phyloP scores from a whole-genome alignment of 2,329 filamentous ascomycete genomes.

The Hypoxylon sp. region DNA sequence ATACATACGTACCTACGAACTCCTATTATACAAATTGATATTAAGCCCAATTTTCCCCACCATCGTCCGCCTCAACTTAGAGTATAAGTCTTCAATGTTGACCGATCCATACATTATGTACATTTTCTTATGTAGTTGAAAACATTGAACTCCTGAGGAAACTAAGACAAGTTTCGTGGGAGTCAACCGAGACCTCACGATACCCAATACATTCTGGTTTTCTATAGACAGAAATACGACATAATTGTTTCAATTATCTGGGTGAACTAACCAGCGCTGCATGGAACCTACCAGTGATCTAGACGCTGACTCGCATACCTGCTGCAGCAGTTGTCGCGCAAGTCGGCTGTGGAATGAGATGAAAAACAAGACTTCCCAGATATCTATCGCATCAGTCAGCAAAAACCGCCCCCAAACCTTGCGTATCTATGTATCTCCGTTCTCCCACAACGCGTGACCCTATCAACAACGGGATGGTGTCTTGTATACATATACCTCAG shows the following conservation, averaged over 20 bases:
- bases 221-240: conserved; percentile 8
- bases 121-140: background rate
- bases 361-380: conserved; percentile 19
- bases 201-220: background rate
- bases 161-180: background rate
- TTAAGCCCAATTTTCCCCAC: conserved; percentile 43
- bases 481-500: conserved; percentile 11
- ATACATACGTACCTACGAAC: conserved; percentile 21
- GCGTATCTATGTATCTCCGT: conserved; percentile 13
- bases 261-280: conserved; percentile 22
- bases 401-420: conserved; percentile 30
- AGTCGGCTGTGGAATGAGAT: conserved; percentile 41
- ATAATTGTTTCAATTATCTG: conserved; percentile 23
- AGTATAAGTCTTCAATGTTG: conserved; percentile 6
- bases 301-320: conserved; percentile 40
- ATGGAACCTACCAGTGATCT: conserved; percentile 32
- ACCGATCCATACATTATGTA: conserved; percentile 18
- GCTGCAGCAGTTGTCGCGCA: conserved; percentile 35
- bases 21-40: conserved; percentile 41
- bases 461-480: conserved; percentile 14
- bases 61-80: conserved; percentile 41
- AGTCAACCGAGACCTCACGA: conserved; percentile 3
- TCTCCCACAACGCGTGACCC: conserved; percentile 17
- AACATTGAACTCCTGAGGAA: background rate
- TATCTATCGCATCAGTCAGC: conserved; percentile 30